Percentiles rank a stretch among this genome's conserved stretches.
These are phyloP conservation scores for Tieghemiomyces parasiticus DNA, from an alignment of 192 early-diverging fungal genomes.

Conservation along the genomic window DNA sequence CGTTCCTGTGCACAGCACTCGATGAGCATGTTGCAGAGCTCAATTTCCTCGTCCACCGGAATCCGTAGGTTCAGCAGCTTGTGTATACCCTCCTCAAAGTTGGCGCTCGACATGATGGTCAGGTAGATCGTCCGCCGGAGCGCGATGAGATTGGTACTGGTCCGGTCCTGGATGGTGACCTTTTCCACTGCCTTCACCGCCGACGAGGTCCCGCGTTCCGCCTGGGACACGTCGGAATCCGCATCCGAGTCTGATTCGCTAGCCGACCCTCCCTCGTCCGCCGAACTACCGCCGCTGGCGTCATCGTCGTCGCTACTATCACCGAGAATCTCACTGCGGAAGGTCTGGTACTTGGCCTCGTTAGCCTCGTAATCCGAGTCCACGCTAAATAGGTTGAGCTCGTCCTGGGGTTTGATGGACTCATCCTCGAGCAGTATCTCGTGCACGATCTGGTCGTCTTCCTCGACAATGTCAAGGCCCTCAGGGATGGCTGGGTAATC, in stretches of 20 bases:
- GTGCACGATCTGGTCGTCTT: slow-evolving; percentile 93
- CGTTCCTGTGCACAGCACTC: slow-evolving; percentile 94
- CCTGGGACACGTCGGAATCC: neutral
- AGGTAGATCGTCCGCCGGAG: slow-evolving; percentile 89
- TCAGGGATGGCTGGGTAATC: slow-evolving; percentile 60
- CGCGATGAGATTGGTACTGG: slow-evolving; percentile 74
- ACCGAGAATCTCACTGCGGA: slow-evolving; percentile 79
- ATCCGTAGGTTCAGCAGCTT: slow-evolving; percentile 83
- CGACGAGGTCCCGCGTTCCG: neutral
- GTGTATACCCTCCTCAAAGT: slow-evolving; percentile 92
- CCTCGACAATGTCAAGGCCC: slow-evolving; percentile 82
- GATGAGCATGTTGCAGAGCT: slow-evolving; percentile 91
- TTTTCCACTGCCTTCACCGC: slow-evolving; percentile 21
- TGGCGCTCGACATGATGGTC: slow-evolving; percentile 87
- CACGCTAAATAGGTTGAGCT: slow-evolving; percentile 68
- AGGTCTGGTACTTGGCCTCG: slow-evolving; percentile 65
- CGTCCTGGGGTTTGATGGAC: slow-evolving; percentile 61
- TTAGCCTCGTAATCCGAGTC: slow-evolving; percentile 69
- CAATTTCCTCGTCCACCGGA: slow-evolving; percentile 72
- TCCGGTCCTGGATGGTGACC: slow-evolving; percentile 66
- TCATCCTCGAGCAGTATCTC: slow-evolving; percentile 70
- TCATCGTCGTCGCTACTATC: slow-evolving; percentile 38
- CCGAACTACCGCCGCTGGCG: slow-evolving; percentile 27
- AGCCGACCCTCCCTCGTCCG: slow-evolving; percentile 28
- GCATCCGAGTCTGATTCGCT: slow-evolving; percentile 35